Evolutionary conservation across 768 basidiomycete species (phyloP).

Genomic region (Mycena pura): DNA sequence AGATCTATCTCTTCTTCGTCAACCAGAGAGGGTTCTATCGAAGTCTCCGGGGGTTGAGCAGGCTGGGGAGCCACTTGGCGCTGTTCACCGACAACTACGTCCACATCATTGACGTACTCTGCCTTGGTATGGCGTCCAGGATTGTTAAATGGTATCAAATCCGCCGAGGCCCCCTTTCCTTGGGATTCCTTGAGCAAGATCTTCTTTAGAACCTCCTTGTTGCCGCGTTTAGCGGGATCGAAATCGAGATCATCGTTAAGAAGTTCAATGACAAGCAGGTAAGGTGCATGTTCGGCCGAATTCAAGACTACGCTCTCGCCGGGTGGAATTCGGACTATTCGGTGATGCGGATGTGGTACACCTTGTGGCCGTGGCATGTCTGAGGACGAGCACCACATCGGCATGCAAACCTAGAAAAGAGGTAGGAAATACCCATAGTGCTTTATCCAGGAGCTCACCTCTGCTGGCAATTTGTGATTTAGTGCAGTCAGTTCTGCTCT

Average conservation of each 20-base stretch:
- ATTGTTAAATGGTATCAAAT: conserved; percentile 54
- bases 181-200: conserved; percentile 72
- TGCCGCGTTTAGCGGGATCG: conserved; percentile 80
- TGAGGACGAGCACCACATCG: conserved; percentile 85
- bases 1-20: conserved; percentile 94
- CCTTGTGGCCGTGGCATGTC: conserved; percentile 52
- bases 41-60: conserved; percentile 21
- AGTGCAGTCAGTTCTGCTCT: conserved; percentile 94
- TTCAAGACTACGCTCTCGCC: conserved; percentile 98
- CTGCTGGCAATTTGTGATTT: conserved; percentile 96
- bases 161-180: conserved; percentile 61
- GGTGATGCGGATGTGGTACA: conserved; percentile 78
- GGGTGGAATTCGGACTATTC: conserved; percentile 96
- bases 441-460: conserved; percentile 55
- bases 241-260: conserved; percentile 92
- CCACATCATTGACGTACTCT: conserved; percentile 35
- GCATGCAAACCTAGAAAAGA: conserved; percentile 75
- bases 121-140: conserved; percentile 30
- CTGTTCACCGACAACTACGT: conserved; percentile 40
- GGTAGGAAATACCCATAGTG: not conserved
- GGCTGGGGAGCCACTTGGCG: conserved; percentile 29
- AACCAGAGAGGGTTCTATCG: conserved; percentile 31
- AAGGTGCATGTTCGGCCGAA: conserved; percentile 96
- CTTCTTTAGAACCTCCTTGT: conserved; percentile 85
- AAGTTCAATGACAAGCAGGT: conserved; percentile 90